These are phyloP conservation scores for Jacaranda mimosifolia DNA, from an alignment of 257 asterid species.

Conservation along the genomic window DNA sequence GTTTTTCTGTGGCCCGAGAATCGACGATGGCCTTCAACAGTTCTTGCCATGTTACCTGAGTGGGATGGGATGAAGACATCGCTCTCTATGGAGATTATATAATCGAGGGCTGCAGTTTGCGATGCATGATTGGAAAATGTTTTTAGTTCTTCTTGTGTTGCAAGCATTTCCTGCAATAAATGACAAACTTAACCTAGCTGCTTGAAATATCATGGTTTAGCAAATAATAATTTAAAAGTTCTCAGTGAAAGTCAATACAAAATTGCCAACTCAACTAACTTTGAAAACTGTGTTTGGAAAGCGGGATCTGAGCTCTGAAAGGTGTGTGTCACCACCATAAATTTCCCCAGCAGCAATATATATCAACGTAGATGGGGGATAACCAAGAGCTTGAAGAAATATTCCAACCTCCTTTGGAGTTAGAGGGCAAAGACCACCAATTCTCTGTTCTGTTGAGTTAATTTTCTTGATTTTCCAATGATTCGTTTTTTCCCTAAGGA, in stretches of 20 bases:
- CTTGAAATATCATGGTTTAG: conserved; percentile 32
- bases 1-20: conserved; percentile 84
- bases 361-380: conserved; percentile 74
- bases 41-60: conserved; percentile 96
- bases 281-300: conserved; percentile 82
- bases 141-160: conserved; percentile 69
- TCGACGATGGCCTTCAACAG: conserved; percentile 96
- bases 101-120: conserved; percentile 94
- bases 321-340: conserved; percentile 83
- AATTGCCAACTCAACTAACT: conserved; percentile 53
- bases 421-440: conserved; percentile 88
- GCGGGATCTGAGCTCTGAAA: conserved; percentile 82
- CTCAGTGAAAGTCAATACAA: conserved; percentile 12
- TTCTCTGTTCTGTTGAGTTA: conserved; percentile 87
- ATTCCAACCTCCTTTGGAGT: conserved; percentile 96
- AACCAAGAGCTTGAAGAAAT: conserved; percentile 91
- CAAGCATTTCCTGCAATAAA: conserved; percentile 87
- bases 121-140: conserved; percentile 77
- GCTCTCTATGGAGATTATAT: conserved; percentile 79
- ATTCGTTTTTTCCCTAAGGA: conserved; percentile 73
- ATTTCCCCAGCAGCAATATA: conserved; percentile 97
- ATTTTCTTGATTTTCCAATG: conserved; percentile 94
- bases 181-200: conserved; percentile 31
- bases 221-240: conserved; percentile 6
- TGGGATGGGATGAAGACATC: conserved; percentile 91